Evolutionary conservation across 768 basidiomycete genomes (phyloP), one percentile per base, ranked within the genome.

Genomic region (Xerocomellus dryophilus): DNA sequence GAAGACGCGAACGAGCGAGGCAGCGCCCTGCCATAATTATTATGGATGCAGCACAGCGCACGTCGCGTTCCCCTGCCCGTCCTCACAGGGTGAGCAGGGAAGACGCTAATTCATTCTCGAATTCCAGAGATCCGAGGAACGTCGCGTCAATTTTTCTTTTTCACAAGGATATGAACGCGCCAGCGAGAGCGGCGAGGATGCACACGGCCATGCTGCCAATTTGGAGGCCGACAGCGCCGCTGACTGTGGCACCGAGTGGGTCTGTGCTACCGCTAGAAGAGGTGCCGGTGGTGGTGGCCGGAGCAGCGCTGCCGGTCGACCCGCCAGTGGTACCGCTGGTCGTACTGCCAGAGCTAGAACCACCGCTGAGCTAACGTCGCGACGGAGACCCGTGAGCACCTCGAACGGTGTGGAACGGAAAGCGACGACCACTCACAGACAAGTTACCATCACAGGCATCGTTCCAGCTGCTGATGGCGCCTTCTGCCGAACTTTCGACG

Each of bases 391-490:
- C 39, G 23, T 43, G 2, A 32, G 38, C 27, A 7, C 17, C 2
- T 12, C 18, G 5, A 29, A n/a, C 14, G 2, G 34, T 5, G 10
- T 2, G 2, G 29, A 35, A n/a, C 0, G 10, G 18, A 2, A 6
- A 17, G 25, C 9, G 2, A 39, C 1, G 11, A 20, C 7, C 9
- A 59, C 66, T 7, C 15, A 69, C 66, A 29, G 62, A 35, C 39
- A 69, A 44, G 38, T 7, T 35, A 10, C 60, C 63, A 31, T n/a
- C 12, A 17, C 66, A 67, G 1, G 39, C 53, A 2, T 36, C 7
- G 47, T 67, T 60, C 60, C 62, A 67, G 27, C 46, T 29, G 7
- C 14, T 23, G 20, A 67, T 11, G 34, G 50, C 29, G 4, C 23
- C 5, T 23, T 65, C 29, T 3, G 67, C 67, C 0, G 14, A 5